Evolutionary conservation across 2,329 filamentous ascomycete species (phyloP).

Genomic region (Talaromyces sp.): DNA sequence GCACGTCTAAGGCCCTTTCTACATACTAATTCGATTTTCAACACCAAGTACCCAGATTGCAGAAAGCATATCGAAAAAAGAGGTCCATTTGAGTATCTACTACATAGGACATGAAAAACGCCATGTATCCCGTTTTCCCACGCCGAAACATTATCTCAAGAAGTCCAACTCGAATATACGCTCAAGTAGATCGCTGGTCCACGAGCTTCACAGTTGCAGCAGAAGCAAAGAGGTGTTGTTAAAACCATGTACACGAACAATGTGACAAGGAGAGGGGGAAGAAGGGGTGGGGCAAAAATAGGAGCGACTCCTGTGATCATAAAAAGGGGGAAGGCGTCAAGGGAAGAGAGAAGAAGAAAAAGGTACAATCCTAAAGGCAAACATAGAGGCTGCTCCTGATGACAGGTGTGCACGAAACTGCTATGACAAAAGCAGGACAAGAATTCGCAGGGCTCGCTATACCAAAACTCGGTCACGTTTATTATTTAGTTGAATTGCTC

Average conservation of each 20-base stretch:
- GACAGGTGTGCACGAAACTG: constrained; percentile 33
- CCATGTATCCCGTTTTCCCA: constrained; percentile 12
- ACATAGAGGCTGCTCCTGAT: constrained; percentile 15
- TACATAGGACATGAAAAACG: constrained; percentile 9
- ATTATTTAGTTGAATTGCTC: constrained; percentile 40
- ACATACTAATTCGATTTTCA: not conserved
- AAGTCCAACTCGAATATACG: constrained; percentile 8
- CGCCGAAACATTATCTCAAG: constrained; percentile 11
- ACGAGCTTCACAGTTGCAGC: constrained; percentile 2
- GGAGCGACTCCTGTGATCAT: constrained; percentile 5
- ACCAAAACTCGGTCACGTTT: constrained; percentile 10
- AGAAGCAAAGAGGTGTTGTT: constrained; percentile 7
- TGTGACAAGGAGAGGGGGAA: constrained; percentile 16
- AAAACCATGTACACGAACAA: constrained; percentile 39
- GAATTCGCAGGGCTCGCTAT: constrained; percentile 15
- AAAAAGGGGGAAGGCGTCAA: constrained; percentile 8
- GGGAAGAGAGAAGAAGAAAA: constrained; percentile 16
- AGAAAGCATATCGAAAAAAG: constrained; percentile 17
- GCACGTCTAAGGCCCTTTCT: no score
- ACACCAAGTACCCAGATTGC: not conserved
- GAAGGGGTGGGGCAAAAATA: constrained; percentile 9
- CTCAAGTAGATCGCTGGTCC: constrained; percentile 6
- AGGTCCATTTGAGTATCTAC: constrained; percentile 22
- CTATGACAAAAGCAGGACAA: constrained; percentile 31
- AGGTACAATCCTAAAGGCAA: constrained; percentile 23